phyloP scores from a whole-genome alignment of 768 basidiomycete species.

The Paxillus ammoniavirescens region DNA sequence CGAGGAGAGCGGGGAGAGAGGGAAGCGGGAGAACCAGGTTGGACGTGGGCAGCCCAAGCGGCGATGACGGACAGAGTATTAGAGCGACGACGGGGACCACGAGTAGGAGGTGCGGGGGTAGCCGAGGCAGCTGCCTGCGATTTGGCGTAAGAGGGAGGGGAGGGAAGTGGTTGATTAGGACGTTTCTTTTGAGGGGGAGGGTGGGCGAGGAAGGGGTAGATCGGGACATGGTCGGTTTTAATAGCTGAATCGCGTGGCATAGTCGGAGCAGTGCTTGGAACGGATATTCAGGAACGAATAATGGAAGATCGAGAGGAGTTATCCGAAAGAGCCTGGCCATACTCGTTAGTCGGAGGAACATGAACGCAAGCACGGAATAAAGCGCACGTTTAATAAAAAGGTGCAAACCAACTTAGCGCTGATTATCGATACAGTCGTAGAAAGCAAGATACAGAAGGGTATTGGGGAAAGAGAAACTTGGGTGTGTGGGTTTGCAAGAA shows the following conservation, averaged over 20 bases:
- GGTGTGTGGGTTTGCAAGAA: neutral
- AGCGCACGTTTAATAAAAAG: conserved; percentile 2
- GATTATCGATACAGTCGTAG: conserved; percentile 3
- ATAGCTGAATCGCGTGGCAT: conserved; percentile 14
- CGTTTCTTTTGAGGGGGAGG: conserved; percentile 40
- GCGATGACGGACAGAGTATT: conserved; percentile 50
- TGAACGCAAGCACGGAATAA: conserved; percentile 1
- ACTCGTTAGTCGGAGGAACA: conserved; percentile 2
- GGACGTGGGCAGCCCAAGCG: conserved; percentile 63
- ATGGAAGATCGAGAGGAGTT: conserved; percentile 3
- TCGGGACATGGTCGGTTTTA: conserved; percentile 15
- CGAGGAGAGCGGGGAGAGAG: conserved; percentile 39
- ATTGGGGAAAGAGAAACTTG: neutral
- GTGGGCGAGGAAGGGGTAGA: conserved; percentile 45
- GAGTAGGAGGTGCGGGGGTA: conserved; percentile 19
- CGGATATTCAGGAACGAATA: neutral
- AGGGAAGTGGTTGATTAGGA: conserved; percentile 31
- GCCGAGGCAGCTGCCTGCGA: neutral
- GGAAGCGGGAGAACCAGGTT: conserved; percentile 63
- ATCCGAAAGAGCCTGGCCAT: conserved; percentile 6
- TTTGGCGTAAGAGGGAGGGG: conserved; percentile 3
- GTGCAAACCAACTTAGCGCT: conserved; percentile 2
- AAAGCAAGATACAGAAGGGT: neutral
- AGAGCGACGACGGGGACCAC: conserved; percentile 33
- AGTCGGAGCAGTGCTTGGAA: conserved; percentile 7